Percentiles rank a stretch among this genome's conserved stretches.
phyloP scores from a whole-genome alignment of 371 early-diverging fungal species.

The Batrachochytrium dendrobatidis region DNA sequence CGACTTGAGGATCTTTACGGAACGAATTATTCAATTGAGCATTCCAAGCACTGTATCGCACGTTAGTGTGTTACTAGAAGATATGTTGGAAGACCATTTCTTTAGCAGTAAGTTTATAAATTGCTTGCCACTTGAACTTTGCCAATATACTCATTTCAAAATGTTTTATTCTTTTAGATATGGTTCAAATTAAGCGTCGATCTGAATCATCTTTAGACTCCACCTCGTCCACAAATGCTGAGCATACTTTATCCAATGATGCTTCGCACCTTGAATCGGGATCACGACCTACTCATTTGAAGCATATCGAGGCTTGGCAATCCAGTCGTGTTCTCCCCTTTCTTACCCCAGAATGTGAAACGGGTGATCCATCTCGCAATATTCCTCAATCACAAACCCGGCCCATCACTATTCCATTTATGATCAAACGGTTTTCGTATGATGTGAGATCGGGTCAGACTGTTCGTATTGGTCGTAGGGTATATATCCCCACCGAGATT shows the following conservation, averaged over 20 bases:
- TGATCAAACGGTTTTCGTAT: neutral
- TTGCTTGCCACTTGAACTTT: too few relatives aligned
- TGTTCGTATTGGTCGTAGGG: neutral
- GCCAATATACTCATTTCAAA: too few relatives aligned
- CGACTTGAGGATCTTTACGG: neutral
- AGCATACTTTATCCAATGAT: too few relatives aligned
- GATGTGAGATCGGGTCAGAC: neutral
- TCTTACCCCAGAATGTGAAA: neutral
- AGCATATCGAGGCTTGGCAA: neutral
- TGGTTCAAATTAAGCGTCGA: too few relatives aligned
- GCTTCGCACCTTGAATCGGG: too few relatives aligned
- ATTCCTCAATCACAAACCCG: neutral
- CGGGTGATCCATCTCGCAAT: constrained; percentile 1
- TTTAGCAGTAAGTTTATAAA: neutral
- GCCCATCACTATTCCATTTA: neutral
- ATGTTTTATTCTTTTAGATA: too few relatives aligned
- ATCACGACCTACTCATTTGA: too few relatives aligned
- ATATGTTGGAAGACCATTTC: neutral
- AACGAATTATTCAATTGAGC: neutral
- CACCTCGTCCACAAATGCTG: too few relatives aligned
- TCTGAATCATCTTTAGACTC: too few relatives aligned
- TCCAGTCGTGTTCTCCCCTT: neutral
- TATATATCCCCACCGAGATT: constrained; percentile 3
- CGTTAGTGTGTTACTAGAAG: neutral
- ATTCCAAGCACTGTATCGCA: neutral